phyloP scores from a whole-genome alignment of 129 eudicot species.

The Dittrichia graveolens region DNA sequence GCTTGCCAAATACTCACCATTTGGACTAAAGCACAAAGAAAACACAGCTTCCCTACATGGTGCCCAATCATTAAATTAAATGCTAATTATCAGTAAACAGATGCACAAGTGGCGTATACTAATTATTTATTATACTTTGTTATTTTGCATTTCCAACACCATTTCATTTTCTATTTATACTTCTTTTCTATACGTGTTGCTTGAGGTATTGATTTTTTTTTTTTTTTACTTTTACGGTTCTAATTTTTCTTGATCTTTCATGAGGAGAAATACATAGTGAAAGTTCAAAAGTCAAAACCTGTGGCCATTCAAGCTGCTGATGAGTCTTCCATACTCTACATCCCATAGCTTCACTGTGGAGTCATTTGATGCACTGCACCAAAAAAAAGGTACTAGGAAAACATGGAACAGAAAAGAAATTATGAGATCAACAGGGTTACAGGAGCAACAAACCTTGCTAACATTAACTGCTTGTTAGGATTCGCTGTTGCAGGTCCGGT shows the following conservation, averaged over 20 bases:
- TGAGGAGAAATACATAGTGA: neutral
- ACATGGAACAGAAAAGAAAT: neutral
- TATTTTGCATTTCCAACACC: constrained; percentile 10
- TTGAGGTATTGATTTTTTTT: neutral
- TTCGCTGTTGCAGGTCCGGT: constrained; percentile 55
- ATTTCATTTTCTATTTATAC: neutral
- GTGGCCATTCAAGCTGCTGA: constrained; percentile 55
- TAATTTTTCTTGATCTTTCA: neutral
- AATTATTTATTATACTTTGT: neutral
- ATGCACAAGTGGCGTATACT: neutral
- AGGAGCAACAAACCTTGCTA: constrained; percentile 54
- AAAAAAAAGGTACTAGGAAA: constrained; percentile 1
- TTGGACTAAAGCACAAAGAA: constrained; percentile 60
- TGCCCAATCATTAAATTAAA: neutral
- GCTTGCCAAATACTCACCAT: constrained; percentile 60
- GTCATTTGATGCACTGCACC: constrained; percentile 63
- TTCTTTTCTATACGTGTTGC: neutral
- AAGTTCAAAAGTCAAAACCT: constrained; percentile 32
- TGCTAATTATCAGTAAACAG: neutral
- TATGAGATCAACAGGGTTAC: neutral
- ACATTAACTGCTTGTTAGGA: constrained; percentile 48
- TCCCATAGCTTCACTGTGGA: constrained; percentile 72
- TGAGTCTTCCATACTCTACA: constrained; percentile 45
- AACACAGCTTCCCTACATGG: constrained; percentile 49
- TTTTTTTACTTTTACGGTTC: neutral